Conservation (phyloP, 345 rosid genomes). For the Fremontodendron californicum region DNA sequence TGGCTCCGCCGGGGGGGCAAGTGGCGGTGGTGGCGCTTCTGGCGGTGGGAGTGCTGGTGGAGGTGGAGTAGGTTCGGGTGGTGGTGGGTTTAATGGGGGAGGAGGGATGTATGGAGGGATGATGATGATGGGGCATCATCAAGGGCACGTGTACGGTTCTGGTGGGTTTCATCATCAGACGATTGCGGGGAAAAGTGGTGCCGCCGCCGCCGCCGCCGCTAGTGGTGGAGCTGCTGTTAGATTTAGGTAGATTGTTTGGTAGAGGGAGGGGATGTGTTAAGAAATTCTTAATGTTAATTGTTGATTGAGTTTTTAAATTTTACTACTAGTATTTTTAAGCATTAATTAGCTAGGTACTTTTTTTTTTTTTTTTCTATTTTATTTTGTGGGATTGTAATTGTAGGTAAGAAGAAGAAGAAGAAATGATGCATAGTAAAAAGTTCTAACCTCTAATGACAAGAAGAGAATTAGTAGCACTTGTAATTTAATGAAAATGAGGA, state of each 20-base stretch:
- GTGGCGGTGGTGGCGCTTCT: conserved; percentile 9
- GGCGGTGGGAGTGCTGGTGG: conserved; percentile 9
- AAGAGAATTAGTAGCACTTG: background rate
- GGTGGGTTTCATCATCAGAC: conserved; percentile 41
- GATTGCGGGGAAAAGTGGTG: conserved; percentile 29
- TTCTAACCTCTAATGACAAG: background rate
- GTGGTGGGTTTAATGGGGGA: conserved; percentile 36
- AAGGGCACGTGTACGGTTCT: conserved; percentile 47
- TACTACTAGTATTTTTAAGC: background rate
- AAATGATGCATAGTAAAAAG: background rate
- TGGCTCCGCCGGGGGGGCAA: conserved; percentile 31
- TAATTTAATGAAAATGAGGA: background rate
- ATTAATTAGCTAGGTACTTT: background rate
- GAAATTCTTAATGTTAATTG: background rate
- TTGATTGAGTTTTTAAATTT: background rate
- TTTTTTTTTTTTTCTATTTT: background rate
- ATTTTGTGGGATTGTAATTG: background rate
- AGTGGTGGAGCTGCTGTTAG: conserved; percentile 24
- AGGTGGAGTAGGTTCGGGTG: conserved; percentile 19
- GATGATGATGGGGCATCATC: conserved; percentile 49
- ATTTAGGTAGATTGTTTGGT: conserved; percentile 23
- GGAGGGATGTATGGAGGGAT: conserved; percentile 52
- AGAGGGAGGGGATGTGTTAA: background rate
- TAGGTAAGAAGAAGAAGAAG: background rate
- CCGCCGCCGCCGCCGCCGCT: background rate